Percentiles rank a stretch among this genome's conserved stretches.
Conservation (phyloP, 352 stramenopile species). For the Pythium phragmitis region DNA sequence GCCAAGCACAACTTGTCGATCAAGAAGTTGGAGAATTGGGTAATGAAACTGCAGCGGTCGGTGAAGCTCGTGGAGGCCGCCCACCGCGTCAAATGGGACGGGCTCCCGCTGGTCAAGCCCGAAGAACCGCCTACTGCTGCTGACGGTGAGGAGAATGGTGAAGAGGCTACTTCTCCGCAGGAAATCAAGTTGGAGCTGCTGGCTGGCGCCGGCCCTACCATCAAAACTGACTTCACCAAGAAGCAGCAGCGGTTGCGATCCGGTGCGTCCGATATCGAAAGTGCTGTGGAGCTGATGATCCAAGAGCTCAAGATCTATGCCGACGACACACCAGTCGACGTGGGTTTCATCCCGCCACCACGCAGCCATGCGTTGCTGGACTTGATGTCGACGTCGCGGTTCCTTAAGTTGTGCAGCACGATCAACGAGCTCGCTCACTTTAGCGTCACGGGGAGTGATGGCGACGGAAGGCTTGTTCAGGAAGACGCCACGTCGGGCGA, state of each 20-base stretch:
- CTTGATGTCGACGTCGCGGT: constrained; percentile 66
- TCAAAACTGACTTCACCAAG: constrained; percentile 76
- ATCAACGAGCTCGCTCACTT: constrained; percentile 76
- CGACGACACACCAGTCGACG: constrained; percentile 40
- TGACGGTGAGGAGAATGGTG: constrained; percentile 27
- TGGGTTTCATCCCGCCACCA: constrained; percentile 52
- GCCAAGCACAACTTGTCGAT: constrained; percentile 76
- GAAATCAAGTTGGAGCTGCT: constrained; percentile 34
- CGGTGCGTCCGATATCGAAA: constrained; percentile 51
- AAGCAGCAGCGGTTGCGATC: constrained; percentile 69
- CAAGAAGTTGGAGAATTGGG: constrained; percentile 77
- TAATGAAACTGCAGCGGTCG: constrained; percentile 65
- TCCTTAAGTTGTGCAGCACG: constrained; percentile 69
- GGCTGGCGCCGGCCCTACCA: constrained; percentile 56
- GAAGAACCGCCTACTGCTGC: constrained; percentile 16
- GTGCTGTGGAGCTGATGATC: constrained; percentile 58
- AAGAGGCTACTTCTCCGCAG: constrained; percentile 29
- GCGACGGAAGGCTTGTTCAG: background rate
- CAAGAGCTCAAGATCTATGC: constrained; percentile 74
- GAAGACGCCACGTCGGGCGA: background rate
- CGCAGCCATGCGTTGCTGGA: constrained; percentile 56
- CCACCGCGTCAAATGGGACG: constrained; percentile 69
- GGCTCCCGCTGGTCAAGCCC: constrained; percentile 32
- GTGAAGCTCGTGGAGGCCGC: constrained; percentile 78
- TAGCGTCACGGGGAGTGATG: constrained; percentile 29